phyloP scores from a whole-genome alignment of 2,329 filamentous ascomycete genomes.

The Botrytis galanthina region DNA sequence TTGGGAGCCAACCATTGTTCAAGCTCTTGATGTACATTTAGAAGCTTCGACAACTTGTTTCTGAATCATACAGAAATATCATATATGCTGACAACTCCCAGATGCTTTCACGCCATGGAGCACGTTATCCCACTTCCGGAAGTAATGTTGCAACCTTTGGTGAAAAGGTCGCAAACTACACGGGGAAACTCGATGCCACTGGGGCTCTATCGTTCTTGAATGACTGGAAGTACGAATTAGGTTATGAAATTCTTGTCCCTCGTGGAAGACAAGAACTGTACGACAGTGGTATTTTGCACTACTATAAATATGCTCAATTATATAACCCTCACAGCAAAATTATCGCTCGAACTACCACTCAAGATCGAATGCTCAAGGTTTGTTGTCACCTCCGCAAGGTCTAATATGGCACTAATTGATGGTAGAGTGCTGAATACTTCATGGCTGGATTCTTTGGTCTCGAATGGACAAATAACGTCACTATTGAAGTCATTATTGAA shows the following conservation, averaged over 20 bases:
- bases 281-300: conserved; percentile 67
- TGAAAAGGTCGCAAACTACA: conserved; percentile 55
- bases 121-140: conserved; percentile 66
- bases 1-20: not conserved
- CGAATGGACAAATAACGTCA: conserved; percentile 69
- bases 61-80: not conserved
- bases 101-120: conserved; percentile 72
- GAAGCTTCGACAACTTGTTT: not conserved
- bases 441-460: conserved; percentile 76
- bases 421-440: conserved; percentile 64
- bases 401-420: conserved; percentile 15
- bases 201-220: conserved; percentile 65
- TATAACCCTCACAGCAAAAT: conserved; percentile 73
- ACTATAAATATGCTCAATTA: conserved; percentile 55
- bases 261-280: conserved; percentile 72
- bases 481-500: conserved; percentile 71
- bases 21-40: not conserved
- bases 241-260: conserved; percentile 69
- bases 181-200: conserved; percentile 53
- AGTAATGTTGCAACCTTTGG: conserved; percentile 56
- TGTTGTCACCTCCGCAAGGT: conserved; percentile 39
- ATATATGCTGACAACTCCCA: conserved; percentile 40
- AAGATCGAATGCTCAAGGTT: conserved; percentile 70
- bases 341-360: conserved; percentile 70
- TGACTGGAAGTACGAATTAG: conserved; percentile 66